These are phyloP conservation scores for Flaveria ramosissima DNA, from an alignment of 129 eudicot genomes.

Conservation along the genomic window DNA sequence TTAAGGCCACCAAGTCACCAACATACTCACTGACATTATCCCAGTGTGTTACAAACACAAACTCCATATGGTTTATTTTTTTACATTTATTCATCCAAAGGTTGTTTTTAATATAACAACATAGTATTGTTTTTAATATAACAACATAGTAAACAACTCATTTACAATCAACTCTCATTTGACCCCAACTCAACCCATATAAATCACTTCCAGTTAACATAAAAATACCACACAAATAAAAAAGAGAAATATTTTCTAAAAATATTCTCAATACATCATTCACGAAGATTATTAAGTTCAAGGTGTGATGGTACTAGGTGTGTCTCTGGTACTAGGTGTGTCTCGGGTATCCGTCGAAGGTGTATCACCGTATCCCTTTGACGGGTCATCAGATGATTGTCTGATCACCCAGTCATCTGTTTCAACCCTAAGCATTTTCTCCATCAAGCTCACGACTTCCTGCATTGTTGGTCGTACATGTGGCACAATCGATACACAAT, in stretches of 20 bases:
- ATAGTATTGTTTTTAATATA: too few species aligned
- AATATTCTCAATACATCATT: neutral
- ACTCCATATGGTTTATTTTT: neutral
- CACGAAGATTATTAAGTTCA: neutral
- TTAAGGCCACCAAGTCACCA: too few species aligned
- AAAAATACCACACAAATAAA: too few species aligned
- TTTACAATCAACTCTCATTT: neutral
- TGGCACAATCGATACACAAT: slow-evolving; percentile 58
- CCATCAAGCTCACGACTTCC: slow-evolving; percentile 64
- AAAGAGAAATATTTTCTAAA: neutral
- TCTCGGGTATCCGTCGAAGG: slow-evolving; percentile 53
- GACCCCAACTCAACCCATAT: neutral
- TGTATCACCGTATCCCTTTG: slow-evolving; percentile 61
- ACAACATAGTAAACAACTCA: neutral
- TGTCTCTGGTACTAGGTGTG: slow-evolving; percentile 49
- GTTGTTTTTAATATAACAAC: neutral
- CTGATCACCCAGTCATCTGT: slow-evolving; percentile 48
- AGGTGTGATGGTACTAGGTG: slow-evolving; percentile 34
- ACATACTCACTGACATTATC: neutral
- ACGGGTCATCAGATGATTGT: slow-evolving; percentile 63
- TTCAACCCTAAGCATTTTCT: slow-evolving; percentile 52
- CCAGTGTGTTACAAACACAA: neutral
- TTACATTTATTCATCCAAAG: neutral
- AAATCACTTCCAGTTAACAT: neutral
- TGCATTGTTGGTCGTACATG: slow-evolving; percentile 71